Evolutionary conservation across 257 asterid genomes (phyloP).

Genomic region (Coffea canephora): DNA sequence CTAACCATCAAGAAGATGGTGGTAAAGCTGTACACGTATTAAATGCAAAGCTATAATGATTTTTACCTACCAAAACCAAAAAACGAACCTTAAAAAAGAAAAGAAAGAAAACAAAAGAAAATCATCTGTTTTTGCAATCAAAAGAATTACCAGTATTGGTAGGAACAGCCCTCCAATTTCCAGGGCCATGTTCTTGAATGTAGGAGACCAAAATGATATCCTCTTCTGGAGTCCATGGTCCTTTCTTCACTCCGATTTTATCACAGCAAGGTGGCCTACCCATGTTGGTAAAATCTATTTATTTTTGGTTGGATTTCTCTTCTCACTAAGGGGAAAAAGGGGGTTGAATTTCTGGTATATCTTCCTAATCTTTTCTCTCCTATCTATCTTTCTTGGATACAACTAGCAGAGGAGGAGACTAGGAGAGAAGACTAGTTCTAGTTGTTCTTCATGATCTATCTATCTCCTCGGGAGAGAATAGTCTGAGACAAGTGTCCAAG

Average conservation of each 20-base stretch:
- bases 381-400: neutral
- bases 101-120: neutral
- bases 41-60: constrained; percentile 39
- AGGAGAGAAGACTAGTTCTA: too few relatives aligned
- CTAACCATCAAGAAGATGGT: constrained; percentile 16
- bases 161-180: constrained; percentile 81
- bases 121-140: too few relatives aligned
- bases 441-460: too few relatives aligned
- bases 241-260: constrained; percentile 71
- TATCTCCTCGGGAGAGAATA: neutral
- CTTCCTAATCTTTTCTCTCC: neutral
- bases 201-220: constrained; percentile 78
- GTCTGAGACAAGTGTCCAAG: constrained; percentile 41
- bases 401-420: too few relatives aligned
- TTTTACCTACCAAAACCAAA: constrained; percentile 38
- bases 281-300: constrained; percentile 29
- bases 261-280: constrained; percentile 93
- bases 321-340: neutral
- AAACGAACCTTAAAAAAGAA: neutral
- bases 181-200: constrained; percentile 84
- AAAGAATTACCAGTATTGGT: constrained; percentile 52
- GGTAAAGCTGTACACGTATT: constrained; percentile 31
- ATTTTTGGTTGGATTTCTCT: neutral
- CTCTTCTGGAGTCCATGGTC: constrained; percentile 96
- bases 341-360: neutral